phyloP scores from a whole-genome alignment of 2,329 filamentous ascomycete species.

The Claviceps sp. region DNA sequence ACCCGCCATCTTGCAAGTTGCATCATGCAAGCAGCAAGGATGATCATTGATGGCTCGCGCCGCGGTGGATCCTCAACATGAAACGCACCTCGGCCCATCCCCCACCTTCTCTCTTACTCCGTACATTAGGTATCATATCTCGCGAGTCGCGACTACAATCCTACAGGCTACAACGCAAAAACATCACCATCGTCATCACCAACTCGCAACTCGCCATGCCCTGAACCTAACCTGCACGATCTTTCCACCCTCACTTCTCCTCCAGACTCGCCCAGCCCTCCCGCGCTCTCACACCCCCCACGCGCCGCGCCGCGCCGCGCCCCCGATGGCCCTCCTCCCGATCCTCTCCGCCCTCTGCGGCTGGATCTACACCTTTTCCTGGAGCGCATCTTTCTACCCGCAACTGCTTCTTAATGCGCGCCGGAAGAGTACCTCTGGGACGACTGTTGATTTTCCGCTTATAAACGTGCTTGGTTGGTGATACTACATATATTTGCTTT shows the following conservation, averaged over 20 bases:
- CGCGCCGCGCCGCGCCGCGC: not conserved
- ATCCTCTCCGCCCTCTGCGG: constrained; percentile 48
- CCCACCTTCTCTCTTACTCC: no score
- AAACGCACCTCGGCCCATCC: no score
- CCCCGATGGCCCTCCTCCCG: constrained; percentile 25
- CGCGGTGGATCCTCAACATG: no score
- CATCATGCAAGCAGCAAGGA: no score
- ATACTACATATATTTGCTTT: not conserved
- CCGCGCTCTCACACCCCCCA: not conserved
- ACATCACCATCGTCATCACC: no score
- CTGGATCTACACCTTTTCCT: constrained; percentile 63
- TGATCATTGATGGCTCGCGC: no score
- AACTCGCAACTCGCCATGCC: no score
- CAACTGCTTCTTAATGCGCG: constrained; percentile 71
- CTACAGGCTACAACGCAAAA: no score
- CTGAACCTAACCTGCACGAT: not conserved
- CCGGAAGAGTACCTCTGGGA: constrained; percentile 65
- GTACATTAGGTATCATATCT: no score
- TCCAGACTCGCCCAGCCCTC: not conserved
- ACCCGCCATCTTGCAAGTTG: no score
- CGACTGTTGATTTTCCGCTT: constrained; percentile 77
- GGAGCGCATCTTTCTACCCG: constrained; percentile 88
- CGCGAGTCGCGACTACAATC: no score
- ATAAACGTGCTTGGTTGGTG: constrained; percentile 49
- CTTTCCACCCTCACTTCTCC: not conserved